These are phyloP conservation scores for Curvularia hawaiiensis DNA, from an alignment of 2,329 filamentous ascomycete species.

Conservation along the genomic window DNA sequence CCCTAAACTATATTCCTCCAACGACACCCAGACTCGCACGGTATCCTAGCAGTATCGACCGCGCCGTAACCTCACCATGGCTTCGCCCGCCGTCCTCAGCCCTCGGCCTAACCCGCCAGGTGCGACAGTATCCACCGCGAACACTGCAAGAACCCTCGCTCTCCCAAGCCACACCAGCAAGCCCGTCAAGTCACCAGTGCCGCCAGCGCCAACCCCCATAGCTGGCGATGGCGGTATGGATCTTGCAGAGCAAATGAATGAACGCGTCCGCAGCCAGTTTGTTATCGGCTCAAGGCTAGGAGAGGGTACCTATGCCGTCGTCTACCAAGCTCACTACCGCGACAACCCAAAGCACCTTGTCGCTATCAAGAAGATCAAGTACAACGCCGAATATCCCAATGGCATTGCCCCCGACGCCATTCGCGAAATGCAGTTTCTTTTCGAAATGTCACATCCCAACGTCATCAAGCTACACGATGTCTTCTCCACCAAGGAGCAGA, in stretches of 20 bases:
- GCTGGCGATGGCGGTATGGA: slow-evolving; percentile 38
- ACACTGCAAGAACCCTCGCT: slow-evolving; percentile 42
- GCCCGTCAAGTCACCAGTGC: slow-evolving; percentile 18
- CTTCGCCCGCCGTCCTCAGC: slow-evolving; percentile 35
- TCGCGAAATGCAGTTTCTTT: slow-evolving; percentile 92
- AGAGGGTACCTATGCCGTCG: slow-evolving; percentile 95
- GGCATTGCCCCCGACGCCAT: slow-evolving; percentile 94
- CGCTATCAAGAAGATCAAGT: slow-evolving; percentile 92
- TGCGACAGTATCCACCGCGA: slow-evolving; percentile 16
- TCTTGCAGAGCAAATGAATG: slow-evolving; percentile 56
- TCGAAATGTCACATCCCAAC: slow-evolving; percentile 93
- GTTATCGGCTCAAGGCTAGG: slow-evolving; percentile 91
- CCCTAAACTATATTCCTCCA: neutral
- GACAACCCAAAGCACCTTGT: slow-evolving; percentile 74
- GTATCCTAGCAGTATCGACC: neutral
- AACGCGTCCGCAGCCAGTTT: slow-evolving; percentile 75
- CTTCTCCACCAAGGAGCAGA: slow-evolving; percentile 95
- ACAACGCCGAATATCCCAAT: slow-evolving; percentile 84
- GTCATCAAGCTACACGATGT: slow-evolving; percentile 92
- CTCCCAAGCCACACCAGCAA: slow-evolving; percentile 34
- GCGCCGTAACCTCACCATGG: slow-evolving; percentile 21
- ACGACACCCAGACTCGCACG: neutral
- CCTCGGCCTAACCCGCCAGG: slow-evolving; percentile 35
- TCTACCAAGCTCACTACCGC: slow-evolving; percentile 85
- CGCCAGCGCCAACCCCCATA: slow-evolving; percentile 19